Conservation (phyloP, 1,284 basidiomycete species). For the Pholiota adiposa region DNA sequence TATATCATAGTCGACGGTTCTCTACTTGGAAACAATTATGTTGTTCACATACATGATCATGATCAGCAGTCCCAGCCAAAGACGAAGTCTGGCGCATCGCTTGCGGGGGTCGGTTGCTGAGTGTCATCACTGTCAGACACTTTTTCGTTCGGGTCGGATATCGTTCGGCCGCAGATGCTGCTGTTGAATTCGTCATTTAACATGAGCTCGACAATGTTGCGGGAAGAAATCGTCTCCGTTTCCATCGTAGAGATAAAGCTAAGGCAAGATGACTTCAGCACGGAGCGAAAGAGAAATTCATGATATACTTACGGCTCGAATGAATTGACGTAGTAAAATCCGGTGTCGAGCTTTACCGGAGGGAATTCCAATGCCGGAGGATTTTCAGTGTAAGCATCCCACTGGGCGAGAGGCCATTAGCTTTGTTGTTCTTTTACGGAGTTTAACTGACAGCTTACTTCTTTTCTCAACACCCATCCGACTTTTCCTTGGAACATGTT, state of each 20-base stretch:
- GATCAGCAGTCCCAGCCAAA: conserved; percentile 71
- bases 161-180: conserved; percentile 57
- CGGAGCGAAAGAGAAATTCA: conserved; percentile 1
- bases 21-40: not conserved
- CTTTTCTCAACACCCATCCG: conserved; percentile 84
- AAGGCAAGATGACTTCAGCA: conserved; percentile 5
- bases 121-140: conserved; percentile 8
- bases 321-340: conserved; percentile 88
- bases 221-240: conserved; percentile 83
- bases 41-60: conserved; percentile 5
- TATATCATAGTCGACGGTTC: conserved; percentile 17
- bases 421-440: not conserved
- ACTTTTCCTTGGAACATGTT: conserved; percentile 70
- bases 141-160: conserved; percentile 28
- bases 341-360: conserved; percentile 73
- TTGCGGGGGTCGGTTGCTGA: conserved; percentile 8
- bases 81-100: conserved; percentile 47
- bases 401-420: conserved; percentile 43
- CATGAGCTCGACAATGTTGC: conserved; percentile 83
- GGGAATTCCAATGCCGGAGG: conserved; percentile 74
- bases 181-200: conserved; percentile 69
- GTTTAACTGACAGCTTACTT: conserved; percentile 46
- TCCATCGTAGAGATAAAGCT: conserved; percentile 91
- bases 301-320: conserved; percentile 74
- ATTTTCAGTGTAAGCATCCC: conserved; percentile 79